Base-by-base conservation (phyloP, 2,329 filamentous ascomycete genomes). In the Penicillium sp. region DNA sequence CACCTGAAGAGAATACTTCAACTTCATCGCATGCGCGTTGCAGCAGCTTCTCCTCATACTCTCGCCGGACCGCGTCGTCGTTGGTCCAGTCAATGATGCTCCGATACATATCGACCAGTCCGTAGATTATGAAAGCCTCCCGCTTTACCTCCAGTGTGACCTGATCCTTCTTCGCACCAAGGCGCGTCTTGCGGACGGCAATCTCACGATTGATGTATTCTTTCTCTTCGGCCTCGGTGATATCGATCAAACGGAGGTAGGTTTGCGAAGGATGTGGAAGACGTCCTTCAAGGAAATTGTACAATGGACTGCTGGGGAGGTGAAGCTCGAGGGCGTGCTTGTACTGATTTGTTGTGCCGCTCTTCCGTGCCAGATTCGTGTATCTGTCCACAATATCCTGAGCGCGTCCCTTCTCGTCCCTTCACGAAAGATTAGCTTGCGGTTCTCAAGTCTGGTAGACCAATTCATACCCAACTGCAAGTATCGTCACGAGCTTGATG, bases 171-270 rank as follows among this genome's bases (percentile, higher is more conserved):
- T 81, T 86, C 8, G 90, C 89, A 34, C 93, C 93, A 2, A 98
- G 77, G 29, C 93, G 80, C 1, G 90, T 95, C 53, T 90, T 80
- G 35, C 93, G 81, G 68, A 95, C 89, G 26, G 85, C 89, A 56
- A 98, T 94, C 48, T 95, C 81, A 3, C 80, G 87, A 64, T 95
- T 95, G 66, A 96, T 91, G 26, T 82, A 84, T 63, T 91, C 86
- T 63, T 86, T 90, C 69, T 98, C 93, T 50, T 93, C 87, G 1
- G 80, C 74, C 63, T 97, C 93, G 3, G 87, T 77, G 16, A 95
- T 86, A 57, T 93, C 84, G 11, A 88, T 87, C 44, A 97, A 82
- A 27, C 80, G 84, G 57, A 84, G 84, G 66, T 94, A 95, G 0
- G 87, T 94, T 49, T 83, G 80, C 8, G 84, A 80, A 0, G 93